Percentiles rank a stretch among this genome's conserved stretches.
phyloP scores from a whole-genome alignment of 768 basidiomycete genomes.

The Boletus sp. region DNA sequence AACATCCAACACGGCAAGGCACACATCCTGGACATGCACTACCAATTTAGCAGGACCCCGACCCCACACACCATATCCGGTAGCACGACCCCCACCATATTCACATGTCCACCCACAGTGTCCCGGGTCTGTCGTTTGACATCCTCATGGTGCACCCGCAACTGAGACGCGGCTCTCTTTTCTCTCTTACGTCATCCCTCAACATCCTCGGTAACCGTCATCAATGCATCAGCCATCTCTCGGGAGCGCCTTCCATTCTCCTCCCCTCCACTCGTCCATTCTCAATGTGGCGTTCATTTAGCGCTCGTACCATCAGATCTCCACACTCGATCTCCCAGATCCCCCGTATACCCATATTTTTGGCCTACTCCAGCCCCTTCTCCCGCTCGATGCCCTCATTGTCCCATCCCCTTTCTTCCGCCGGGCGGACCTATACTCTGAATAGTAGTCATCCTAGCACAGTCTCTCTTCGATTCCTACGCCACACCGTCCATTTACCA shows the following conservation, averaged over 20 bases:
- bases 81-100: constrained; percentile 19
- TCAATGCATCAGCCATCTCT: background rate
- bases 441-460: background rate
- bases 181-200: constrained; percentile 7
- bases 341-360: constrained; percentile 9
- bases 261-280: background rate
- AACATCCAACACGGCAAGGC: constrained; percentile 11
- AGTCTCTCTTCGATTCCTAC: background rate
- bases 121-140: constrained; percentile 17
- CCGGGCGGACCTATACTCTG: constrained; percentile 16
- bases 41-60: constrained; percentile 20
- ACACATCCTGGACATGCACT: constrained; percentile 9
- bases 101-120: constrained; percentile 26
- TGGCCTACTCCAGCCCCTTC: constrained; percentile 2
- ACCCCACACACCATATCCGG: background rate
- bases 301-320: constrained; percentile 12
- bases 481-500: background rate
- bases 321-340: constrained; percentile 13
- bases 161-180: constrained; percentile 3
- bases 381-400: constrained; percentile 10
- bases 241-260: constrained; percentile 19
- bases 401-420: background rate
- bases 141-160: constrained; percentile 20
- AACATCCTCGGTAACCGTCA: constrained; percentile 15
- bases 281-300: background rate